phyloP scores from a whole-genome alignment of 139 green algal genomes.

The Zygnema cylindricum region DNA sequence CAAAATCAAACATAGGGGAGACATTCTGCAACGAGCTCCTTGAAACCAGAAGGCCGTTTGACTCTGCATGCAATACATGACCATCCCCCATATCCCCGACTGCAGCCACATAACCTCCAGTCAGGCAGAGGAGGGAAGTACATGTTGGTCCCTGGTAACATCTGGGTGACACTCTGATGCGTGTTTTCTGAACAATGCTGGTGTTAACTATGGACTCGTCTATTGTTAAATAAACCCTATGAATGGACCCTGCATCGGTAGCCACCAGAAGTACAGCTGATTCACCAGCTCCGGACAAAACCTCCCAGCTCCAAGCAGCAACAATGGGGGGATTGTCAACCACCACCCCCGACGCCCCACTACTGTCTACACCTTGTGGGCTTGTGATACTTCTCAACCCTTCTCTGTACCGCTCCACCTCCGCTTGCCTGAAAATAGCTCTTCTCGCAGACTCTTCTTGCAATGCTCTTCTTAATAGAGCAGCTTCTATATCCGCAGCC shows the following conservation, averaged over 20 bases:
- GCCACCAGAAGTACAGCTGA: not conserved
- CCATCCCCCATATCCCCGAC: constrained; percentile 13
- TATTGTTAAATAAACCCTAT: not conserved
- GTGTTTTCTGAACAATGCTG: not conserved
- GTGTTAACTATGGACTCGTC: not conserved
- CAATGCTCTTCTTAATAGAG: too few species aligned
- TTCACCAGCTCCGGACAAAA: not conserved
- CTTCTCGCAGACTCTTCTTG: not conserved
- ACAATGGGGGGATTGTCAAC: not conserved
- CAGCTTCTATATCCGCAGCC: not conserved
- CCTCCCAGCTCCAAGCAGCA: constrained; percentile 41
- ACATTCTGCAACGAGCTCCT: constrained; percentile 13
- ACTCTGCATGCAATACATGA: constrained; percentile 28
- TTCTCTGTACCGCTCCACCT: not conserved
- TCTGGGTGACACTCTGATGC: not conserved
- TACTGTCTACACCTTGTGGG: not conserved
- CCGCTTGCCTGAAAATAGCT: not conserved
- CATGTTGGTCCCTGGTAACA: not conserved
- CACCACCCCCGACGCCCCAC: not conserved
- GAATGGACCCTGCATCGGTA: not conserved
- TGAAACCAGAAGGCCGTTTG: not conserved
- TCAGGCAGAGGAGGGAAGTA: constrained; percentile 13
- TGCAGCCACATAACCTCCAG: not conserved
- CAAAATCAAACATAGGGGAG: constrained; percentile 53
- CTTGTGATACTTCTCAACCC: not conserved